Conservation (phyloP, 176 grass and related monocot species). For the Triticum urartu region DNA sequence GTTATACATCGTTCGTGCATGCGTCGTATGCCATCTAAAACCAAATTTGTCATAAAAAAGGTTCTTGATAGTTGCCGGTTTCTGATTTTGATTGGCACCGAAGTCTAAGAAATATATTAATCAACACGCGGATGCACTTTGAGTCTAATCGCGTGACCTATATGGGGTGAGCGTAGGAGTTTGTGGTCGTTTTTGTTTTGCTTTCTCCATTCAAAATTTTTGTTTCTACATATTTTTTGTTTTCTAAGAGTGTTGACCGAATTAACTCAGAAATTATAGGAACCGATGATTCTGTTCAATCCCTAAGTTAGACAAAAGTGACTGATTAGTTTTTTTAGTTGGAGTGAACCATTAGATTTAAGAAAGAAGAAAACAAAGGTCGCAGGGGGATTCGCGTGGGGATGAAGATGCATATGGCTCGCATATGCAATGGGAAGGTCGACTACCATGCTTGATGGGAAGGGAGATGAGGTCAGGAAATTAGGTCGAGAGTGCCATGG, state of each 20-base stretch:
- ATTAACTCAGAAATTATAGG: not conserved
- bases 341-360: not conserved
- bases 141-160: not conserved
- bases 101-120: not conserved
- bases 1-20: not conserved
- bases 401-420: not conserved
- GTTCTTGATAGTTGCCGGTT: not conserved
- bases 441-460: not conserved
- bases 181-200: not conserved
- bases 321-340: not conserved
- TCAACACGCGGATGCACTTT: not conserved
- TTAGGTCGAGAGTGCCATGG: too few species aligned
- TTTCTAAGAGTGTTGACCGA: not conserved
- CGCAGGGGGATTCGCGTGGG: not conserved
- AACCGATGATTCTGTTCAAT: not conserved
- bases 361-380: not conserved
- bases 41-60: not conserved
- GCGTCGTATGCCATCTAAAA: not conserved
- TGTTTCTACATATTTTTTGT: not conserved
- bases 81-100: not conserved
- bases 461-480: not conserved
- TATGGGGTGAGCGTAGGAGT: not conserved
- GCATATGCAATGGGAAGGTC: not conserved
- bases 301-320: not conserved
- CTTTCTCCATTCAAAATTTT: not conserved